phyloP scores from a whole-genome alignment of 2,329 filamentous ascomycete species.

The Paraphaeosphaeria minitans region DNA sequence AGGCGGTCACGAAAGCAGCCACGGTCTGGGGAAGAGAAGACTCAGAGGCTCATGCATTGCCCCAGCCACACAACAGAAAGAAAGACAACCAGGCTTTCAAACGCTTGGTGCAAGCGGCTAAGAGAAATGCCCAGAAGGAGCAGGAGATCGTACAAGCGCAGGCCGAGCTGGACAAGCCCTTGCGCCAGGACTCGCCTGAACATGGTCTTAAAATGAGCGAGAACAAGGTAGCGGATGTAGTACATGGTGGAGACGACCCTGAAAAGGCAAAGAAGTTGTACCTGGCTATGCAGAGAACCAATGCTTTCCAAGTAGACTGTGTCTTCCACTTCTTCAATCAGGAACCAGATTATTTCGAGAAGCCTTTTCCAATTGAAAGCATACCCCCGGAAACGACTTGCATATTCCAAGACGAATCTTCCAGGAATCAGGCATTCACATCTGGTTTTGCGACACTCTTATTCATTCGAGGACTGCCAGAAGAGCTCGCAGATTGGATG shows the following conservation, averaged over 20 bases:
- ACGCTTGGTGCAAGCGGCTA: constrained; percentile 30
- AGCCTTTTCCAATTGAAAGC: constrained; percentile 22
- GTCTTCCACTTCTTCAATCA: constrained; percentile 61
- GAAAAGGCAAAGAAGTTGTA: constrained; percentile 60
- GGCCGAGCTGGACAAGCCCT: constrained; percentile 29
- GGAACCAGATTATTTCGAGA: constrained; percentile 6
- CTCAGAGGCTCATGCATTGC: constrained; percentile 25
- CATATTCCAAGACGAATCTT: constrained; percentile 32
- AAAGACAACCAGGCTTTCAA: constrained; percentile 26
- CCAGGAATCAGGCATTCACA: constrained; percentile 48
- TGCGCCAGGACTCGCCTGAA: constrained; percentile 20
- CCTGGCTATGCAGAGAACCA: constrained; percentile 64
- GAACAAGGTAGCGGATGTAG: constrained; percentile 30
- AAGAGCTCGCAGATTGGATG: constrained; percentile 51
- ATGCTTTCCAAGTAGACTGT: constrained; percentile 59
- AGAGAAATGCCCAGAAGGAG: constrained; percentile 32
- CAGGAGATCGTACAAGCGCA: constrained; percentile 32
- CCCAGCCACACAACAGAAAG: constrained; percentile 25
- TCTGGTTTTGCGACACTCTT: constrained; percentile 50
- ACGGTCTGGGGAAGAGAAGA: constrained; percentile 13
- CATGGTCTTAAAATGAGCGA: constrained; percentile 25
- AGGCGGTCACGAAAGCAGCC: constrained; percentile 11
- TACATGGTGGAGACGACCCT: constrained; percentile 75
- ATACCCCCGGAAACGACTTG: constrained; percentile 41
- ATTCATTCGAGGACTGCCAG: constrained; percentile 46